Conservation (phyloP, 495 filamentous ascomycete species). For the Penicillium nucicola region DNA sequence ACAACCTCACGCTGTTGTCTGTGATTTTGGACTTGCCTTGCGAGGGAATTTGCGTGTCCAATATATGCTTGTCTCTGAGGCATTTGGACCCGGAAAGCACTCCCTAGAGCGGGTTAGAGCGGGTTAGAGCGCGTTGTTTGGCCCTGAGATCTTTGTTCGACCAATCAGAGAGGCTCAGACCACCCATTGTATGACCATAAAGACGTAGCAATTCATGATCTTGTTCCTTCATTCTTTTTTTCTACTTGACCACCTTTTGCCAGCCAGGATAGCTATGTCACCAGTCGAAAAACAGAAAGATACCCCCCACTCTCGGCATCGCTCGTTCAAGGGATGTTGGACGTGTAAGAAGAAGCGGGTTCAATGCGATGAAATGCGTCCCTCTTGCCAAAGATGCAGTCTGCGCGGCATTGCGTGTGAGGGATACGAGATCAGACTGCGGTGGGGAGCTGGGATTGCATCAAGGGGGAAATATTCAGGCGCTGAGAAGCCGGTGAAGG, state of each 20-base stretch:
- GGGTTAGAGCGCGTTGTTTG: too few species aligned
- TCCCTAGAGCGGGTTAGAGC: slow-evolving; percentile 19
- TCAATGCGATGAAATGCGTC: slow-evolving; percentile 27
- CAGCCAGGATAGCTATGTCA: slow-evolving; percentile 5
- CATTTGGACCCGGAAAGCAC: slow-evolving; percentile 6
- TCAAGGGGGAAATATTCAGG: slow-evolving; percentile 26
- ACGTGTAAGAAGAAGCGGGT: slow-evolving; percentile 28
- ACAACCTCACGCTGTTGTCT: background rate
- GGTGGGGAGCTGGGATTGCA: slow-evolving; percentile 30
- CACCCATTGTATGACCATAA: slow-evolving; percentile 9
- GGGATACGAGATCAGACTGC: slow-evolving; percentile 28
- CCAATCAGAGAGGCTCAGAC: slow-evolving; percentile 18
- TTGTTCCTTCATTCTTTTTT: slow-evolving; percentile 2
- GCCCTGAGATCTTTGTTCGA: slow-evolving; percentile 24
- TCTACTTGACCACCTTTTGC: background rate
- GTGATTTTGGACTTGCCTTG: background rate
- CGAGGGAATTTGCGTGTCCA: slow-evolving; percentile 19
- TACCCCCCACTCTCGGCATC: slow-evolving; percentile 9
- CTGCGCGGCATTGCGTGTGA: slow-evolving; percentile 19
- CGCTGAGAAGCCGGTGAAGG: slow-evolving; percentile 25
- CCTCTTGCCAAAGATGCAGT: slow-evolving; percentile 20
- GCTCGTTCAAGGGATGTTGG: slow-evolving; percentile 30
- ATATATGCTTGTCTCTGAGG: slow-evolving; percentile 6
- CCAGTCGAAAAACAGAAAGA: slow-evolving; percentile 14
- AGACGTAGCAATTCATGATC: background rate